phyloP scores from a whole-genome alignment of 2,329 filamentous ascomycete species.

The Xylaria sp. region DNA sequence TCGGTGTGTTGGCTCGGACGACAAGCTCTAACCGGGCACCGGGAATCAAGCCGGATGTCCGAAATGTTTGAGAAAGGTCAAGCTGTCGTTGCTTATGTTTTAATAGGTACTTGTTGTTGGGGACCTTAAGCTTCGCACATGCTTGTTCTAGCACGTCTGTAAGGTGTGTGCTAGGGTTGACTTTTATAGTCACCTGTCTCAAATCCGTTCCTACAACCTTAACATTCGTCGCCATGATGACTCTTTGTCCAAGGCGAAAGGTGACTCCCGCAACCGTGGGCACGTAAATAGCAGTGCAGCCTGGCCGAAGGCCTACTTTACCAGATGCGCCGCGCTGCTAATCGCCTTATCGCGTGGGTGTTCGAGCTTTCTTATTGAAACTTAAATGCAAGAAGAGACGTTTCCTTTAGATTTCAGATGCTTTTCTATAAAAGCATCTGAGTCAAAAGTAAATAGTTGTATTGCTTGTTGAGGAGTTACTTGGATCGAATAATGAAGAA shows the following conservation, averaged over 20 bases:
- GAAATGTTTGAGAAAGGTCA: conserved; percentile 85
- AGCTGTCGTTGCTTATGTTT: conserved; percentile 91
- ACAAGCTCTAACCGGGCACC: conserved; percentile 95
- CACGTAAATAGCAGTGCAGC: neutral
- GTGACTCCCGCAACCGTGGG: neutral
- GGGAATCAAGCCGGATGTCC: conserved; percentile 81
- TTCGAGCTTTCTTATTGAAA: conserved; percentile 1
- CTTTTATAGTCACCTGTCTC: conserved; percentile 83
- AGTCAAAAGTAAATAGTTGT: neutral
- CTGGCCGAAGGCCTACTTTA: neutral
- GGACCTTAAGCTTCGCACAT: conserved; percentile 81
- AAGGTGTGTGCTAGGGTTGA: conserved; percentile 81
- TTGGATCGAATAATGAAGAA: neutral
- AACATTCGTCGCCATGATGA: conserved; percentile 83
- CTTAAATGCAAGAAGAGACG: neutral
- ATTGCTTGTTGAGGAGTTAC: neutral
- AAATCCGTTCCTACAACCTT: conserved; percentile 86
- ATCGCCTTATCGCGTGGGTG: neutral
- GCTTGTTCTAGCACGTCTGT: conserved; percentile 89
- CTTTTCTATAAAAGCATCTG: neutral
- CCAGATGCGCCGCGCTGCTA: neutral
- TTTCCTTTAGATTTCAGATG: neutral
- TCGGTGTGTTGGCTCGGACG: conserved; percentile 84
- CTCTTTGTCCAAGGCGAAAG: neutral
- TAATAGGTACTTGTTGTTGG: conserved; percentile 78